Conservation (phyloP, 441 rosid genomes). For the Macaranga tanarius region DNA sequence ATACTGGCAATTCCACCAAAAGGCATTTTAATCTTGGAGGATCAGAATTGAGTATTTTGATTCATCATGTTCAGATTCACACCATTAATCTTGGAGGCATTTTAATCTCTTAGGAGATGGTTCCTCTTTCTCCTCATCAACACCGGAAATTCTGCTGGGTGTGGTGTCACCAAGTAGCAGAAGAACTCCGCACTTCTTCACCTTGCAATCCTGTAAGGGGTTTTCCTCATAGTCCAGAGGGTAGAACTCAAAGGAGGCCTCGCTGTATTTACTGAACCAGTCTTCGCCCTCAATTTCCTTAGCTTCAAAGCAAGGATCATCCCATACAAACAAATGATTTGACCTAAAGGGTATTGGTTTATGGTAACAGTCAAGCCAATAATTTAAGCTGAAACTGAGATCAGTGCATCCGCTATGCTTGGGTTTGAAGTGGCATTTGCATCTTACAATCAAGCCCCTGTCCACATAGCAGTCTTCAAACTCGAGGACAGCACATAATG, state of each 20-base stretch:
- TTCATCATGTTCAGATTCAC: no score
- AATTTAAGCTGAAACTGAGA: not conserved
- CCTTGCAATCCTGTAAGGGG: conserved; percentile 2
- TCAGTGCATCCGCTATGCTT: not conserved
- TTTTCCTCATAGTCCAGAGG: not conserved
- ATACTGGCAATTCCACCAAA: no score
- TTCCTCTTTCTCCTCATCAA: not conserved
- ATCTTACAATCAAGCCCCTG: not conserved
- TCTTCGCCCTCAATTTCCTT: not conserved
- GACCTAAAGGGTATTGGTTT: not conserved
- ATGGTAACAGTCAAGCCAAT: not conserved
- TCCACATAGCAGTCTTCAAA: not conserved
- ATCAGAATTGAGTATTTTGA: no score
- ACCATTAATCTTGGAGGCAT: not conserved
- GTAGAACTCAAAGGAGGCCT: not conserved
- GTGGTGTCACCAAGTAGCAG: not conserved
- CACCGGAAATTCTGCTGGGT: not conserved
- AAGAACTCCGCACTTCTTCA: conserved; percentile 2
- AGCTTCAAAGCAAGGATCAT: conserved; percentile 2
- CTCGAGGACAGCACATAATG: not conserved
- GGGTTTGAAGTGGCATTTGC: not conserved
- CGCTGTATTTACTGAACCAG: not conserved
- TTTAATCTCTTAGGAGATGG: conserved; percentile 8
- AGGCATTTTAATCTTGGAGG: no score
- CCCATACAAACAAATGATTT: conserved; percentile 12